Evolutionary conservation across 2,329 filamentous ascomycete species (phyloP), one percentile per base, ranked within the genome.

Genomic region (Leptographium lundbergii): DNA sequence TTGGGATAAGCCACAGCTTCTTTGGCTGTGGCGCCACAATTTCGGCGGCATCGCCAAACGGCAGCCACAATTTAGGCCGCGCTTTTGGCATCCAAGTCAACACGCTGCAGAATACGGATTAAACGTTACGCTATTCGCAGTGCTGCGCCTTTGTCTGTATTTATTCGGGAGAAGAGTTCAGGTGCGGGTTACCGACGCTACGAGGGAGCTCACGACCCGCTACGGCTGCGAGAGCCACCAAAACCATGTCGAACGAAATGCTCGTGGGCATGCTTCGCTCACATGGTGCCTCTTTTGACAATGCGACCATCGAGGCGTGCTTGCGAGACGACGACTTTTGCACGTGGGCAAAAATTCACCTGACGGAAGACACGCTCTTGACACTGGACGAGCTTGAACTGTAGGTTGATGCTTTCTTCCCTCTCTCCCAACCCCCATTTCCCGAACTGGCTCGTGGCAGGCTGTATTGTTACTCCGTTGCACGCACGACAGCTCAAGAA

Each of bases 371-470:
- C 61, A 81, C 78, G 29, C 71, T 84, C 14, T 69, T 84, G 48
- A 78, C 76, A 51, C 71, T 70, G 59, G 77, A 82, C 65, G 81
- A 84, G 69, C 69, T 81, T 61, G 72, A 74, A 54, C 66, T 79
- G 81, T 84, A 22, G 9, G 47, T 51, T 29, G 47, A 45, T n/a
- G 19, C 42, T 19, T 6, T 22, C 13, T 45, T n/a, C 24, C 9
- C 17, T 29, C 22, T 47, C 45, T 6, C 6, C 13, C 6, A 36
- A 36, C 6, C 34, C 10, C 34, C 27, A 29, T 29, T 17, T 24
- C 3, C 4, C 9, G 1, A 4, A 25, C 17, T 22, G 17, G 17
- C 6, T 4, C 11, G 36, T 39, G 14, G 36, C 11, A 4, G 11
- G 36, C 36, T 13, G 10, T 42, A 6, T 42, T 42, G 13, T 42